A percentile compares a stretch with the other conserved stretches of the same genome.
phyloP scores from a whole-genome alignment of 768 basidiomycete species.

The Lactarius indigo region DNA sequence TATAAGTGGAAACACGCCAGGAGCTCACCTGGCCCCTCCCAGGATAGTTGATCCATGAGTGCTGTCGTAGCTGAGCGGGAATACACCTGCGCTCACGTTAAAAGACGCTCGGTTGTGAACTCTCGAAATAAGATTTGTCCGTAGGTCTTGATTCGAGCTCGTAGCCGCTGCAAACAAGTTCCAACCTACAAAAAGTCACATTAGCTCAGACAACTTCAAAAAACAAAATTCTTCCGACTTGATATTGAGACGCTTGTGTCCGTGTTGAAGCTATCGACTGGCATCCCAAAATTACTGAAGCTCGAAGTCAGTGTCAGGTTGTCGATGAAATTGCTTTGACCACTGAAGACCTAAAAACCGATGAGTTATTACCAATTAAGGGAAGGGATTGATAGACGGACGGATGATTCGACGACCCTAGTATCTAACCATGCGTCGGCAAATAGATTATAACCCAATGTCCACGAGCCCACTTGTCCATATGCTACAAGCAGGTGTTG shows the following conservation, averaged over 20 bases:
- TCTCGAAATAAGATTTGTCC: conserved; percentile 10
- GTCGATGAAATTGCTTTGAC: conserved; percentile 10
- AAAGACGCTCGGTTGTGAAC: conserved; percentile 13
- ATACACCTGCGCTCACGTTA: conserved; percentile 9
- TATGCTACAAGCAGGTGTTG: conserved; percentile 8
- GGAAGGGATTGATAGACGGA: neutral
- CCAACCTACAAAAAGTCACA: neutral
- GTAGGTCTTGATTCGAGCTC: neutral
- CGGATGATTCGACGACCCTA: conserved; percentile 41
- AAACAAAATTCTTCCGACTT: neutral
- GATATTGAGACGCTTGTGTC: neutral
- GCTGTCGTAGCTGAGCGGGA: conserved; percentile 10
- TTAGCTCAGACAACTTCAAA: neutral
- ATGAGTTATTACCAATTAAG: neutral
- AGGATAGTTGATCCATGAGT: neutral
- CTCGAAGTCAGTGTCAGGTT: neutral
- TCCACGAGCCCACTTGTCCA: conserved; percentile 41
- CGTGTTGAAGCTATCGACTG: conserved; percentile 2
- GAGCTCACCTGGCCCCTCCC: conserved; percentile 20
- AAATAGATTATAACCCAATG: conserved; percentile 59
- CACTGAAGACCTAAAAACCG: conserved; percentile 9
- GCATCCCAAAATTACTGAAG: conserved; percentile 14
- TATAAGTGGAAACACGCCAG: neutral
- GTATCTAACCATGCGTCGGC: conserved; percentile 55
- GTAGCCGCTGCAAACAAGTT: neutral